Evolutionary conservation across 106 monocot species (phyloP), one percentile per base, ranked within the genome.

Genomic region (Acorus calamus): DNA sequence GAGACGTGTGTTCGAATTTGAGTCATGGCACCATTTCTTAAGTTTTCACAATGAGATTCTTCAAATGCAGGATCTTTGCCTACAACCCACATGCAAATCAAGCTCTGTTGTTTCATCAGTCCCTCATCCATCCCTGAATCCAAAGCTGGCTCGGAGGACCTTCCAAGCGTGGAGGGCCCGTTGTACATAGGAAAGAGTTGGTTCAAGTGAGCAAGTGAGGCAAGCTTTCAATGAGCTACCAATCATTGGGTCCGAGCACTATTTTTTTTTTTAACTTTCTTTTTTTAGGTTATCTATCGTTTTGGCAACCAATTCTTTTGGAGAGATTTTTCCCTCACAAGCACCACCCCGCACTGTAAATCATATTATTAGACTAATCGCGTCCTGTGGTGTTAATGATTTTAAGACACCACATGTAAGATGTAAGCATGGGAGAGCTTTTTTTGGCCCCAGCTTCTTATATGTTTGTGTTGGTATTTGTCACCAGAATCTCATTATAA

Each of bases 31-130:
- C 4, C 2, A 44, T 42, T 52, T 53, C 8, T 2, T 47, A 46
- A 11, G 3, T 41, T 0, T 1, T 14, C n/a, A 8, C 13, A 9
- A 47, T 56, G 6, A 8, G 49, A 48, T 56, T 53, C 42, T 28
- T 42, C 8, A 11, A 9, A 55, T 71, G 53, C 71, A 71, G 71
- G 60, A 42, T 12, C 59, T 9, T 44, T 56, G 48, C 54, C 61
- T 9, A 44, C 62, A 3, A 4, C 68, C 14, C 53, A 68, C 61
- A 75, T 68, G 74, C 67, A 68, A 8, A 52, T 75, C 10, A 55
- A 63, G 14, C 67, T 63, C 11, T 75, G 53, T 50, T 28, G 28
- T 28, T 28, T 28, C 28, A 28, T 28, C 28, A 28, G 0, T 28
- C 0, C 28, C 28, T 28, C 28, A 28, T 28, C 28, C 28, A 28